A percentile compares a stretch with the other conserved stretches of the same genome.
Conservation (phyloP, 2,329 filamentous ascomycete genomes). For the Colletotrichum tabaci region DNA sequence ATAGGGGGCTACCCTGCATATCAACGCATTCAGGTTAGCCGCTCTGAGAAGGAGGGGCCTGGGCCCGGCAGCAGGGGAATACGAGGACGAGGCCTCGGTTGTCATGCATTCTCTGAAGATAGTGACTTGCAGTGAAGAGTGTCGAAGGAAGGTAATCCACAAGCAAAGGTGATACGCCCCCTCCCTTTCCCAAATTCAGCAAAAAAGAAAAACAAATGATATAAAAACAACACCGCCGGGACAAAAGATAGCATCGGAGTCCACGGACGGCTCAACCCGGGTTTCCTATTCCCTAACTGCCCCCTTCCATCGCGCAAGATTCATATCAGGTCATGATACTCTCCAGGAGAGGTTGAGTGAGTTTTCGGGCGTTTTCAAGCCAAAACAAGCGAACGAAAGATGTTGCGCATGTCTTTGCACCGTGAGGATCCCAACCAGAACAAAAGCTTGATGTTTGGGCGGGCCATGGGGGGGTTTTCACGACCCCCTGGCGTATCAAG, state of each 20-base stretch:
- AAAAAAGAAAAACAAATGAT: slow-evolving; percentile 29
- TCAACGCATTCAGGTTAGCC: neutral
- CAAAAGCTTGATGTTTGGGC: slow-evolving; percentile 35
- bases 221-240: slow-evolving; percentile 36
- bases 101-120: slow-evolving; percentile 42
- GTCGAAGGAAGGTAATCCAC: slow-evolving; percentile 43
- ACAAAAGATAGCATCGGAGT: slow-evolving; percentile 17
- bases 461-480: slow-evolving; percentile 33
- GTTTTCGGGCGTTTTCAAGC: slow-evolving; percentile 42
- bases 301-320: slow-evolving; percentile 42
- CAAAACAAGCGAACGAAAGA: slow-evolving; percentile 40
- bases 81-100: slow-evolving; percentile 27
- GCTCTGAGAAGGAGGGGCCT: neutral
- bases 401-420: slow-evolving; percentile 32
- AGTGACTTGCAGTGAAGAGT: slow-evolving; percentile 40
- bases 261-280: slow-evolving; percentile 38
- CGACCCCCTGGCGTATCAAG: slow-evolving; percentile 49
- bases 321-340: slow-evolving; percentile 44
- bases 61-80: neutral
- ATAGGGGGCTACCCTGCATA: neutral
- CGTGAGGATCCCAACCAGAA: slow-evolving; percentile 37
- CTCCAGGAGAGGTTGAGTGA: slow-evolving; percentile 43
- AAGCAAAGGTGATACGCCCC: slow-evolving; percentile 41
- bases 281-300: slow-evolving; percentile 35
- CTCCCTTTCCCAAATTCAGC: slow-evolving; percentile 30